These are phyloP conservation scores for Ceratobasidium sp. DNA, from an alignment of 1,284 basidiomycete genomes.

Conservation along the genomic window DNA sequence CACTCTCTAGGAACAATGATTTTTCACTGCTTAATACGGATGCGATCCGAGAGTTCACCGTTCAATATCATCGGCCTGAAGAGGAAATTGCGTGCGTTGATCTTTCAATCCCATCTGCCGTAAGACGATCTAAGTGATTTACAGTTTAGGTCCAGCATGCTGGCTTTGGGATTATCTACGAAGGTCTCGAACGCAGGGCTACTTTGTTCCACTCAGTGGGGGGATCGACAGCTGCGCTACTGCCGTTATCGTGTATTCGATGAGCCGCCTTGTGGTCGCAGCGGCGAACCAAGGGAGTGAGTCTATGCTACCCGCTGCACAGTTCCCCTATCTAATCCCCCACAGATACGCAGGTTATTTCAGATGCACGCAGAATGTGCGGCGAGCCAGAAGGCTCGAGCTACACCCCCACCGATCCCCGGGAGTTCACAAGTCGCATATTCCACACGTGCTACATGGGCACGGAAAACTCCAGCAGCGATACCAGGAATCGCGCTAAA, in stretches of 20 bases:
- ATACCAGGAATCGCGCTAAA: constrained; percentile 88
- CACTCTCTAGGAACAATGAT: constrained; percentile 76
- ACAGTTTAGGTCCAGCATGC: constrained; percentile 92
- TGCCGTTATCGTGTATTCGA: constrained; percentile 92
- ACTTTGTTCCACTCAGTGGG: constrained; percentile 96
- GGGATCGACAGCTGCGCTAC: constrained; percentile 98
- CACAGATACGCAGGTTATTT: constrained; percentile 84
- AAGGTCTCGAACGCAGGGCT: constrained; percentile 92
- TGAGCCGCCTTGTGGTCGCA: constrained; percentile 89
- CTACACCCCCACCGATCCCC: constrained; percentile 85
- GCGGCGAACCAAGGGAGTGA: constrained; percentile 75
- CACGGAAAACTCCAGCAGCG: constrained; percentile 90
- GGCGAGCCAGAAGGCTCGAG: constrained; percentile 81
- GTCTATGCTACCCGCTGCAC: constrained; percentile 44
- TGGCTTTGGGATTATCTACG: constrained; percentile 99
- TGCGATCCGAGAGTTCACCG: constrained; percentile 58
- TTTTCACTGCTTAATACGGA: constrained; percentile 63
- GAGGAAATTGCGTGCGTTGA: constrained; percentile 93
- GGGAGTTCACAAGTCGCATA: constrained; percentile 84
- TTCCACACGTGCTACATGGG: constrained; percentile 99
- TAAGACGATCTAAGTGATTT: constrained; percentile 13
- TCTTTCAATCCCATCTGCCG: constrained; percentile 4
- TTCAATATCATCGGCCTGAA: constrained; percentile 86
- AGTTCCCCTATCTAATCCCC: constrained; percentile 16
- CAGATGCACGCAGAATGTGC: constrained; percentile 87